Evolutionary conservation across 169 alveolate species (phyloP).

Genomic region (Cytauxzoon felis): DNA sequence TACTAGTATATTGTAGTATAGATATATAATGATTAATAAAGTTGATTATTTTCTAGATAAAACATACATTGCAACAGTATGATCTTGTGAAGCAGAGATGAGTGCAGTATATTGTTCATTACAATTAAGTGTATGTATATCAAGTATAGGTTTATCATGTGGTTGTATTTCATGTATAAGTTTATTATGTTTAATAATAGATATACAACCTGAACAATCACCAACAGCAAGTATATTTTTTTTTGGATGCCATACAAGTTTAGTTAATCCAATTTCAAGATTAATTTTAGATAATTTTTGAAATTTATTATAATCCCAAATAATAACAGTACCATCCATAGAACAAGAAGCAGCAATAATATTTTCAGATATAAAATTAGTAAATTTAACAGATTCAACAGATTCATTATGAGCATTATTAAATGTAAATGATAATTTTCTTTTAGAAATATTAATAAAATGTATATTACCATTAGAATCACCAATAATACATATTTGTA

Average conservation of each 20-base stretch:
- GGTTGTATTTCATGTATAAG: conserved; percentile 19
- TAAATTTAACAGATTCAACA: conserved; percentile 34
- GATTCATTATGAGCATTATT: conserved; percentile 31
- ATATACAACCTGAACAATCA: conserved; percentile 11
- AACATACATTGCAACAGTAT: conserved; percentile 41
- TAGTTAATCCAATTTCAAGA: conserved; percentile 20
- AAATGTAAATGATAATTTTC: conserved; percentile 1
- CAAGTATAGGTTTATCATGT: conserved; percentile 26
- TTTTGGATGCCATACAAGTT: conserved; percentile 32
- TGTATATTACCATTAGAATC: conserved; percentile 6
- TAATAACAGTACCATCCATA: conserved; percentile 28
- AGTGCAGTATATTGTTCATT: conserved; percentile 21
- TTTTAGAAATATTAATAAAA: conserved; percentile 23
- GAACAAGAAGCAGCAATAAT: conserved; percentile 30
- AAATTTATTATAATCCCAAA: conserved; percentile 37
- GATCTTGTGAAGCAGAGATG: conserved; percentile 36
- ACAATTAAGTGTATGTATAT: conserved; percentile 18
- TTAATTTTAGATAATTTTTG: conserved; percentile 1
- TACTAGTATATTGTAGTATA: no score
- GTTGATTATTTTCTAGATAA: neutral
- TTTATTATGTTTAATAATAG: conserved; percentile 14
- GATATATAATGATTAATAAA: no score
- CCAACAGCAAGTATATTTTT: conserved; percentile 14
- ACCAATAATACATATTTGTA: conserved; percentile 33
- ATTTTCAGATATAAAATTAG: conserved; percentile 1